Evolutionary conservation across 1,139 yeast genomes (phyloP).

Genomic region (Casaregolazyma lundiana): DNA sequence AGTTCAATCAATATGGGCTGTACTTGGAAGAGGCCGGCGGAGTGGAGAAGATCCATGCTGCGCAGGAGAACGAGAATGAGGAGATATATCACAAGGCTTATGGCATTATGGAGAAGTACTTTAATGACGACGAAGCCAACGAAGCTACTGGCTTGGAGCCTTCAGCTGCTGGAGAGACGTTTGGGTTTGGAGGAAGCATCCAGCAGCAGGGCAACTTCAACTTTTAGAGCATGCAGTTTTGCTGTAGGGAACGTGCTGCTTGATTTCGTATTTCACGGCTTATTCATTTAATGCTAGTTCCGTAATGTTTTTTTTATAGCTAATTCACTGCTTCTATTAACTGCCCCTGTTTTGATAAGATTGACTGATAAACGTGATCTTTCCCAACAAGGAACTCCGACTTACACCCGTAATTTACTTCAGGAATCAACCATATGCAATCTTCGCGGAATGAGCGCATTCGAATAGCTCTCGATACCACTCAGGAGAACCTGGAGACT

Average conservation of each 20-base stretch:
- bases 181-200: conserved; percentile 67
- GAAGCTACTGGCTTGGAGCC: conserved; percentile 81
- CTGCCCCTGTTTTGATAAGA: too few relatives aligned
- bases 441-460: conserved; percentile 21
- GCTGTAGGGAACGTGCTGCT: too few relatives aligned
- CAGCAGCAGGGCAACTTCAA: conserved; percentile 22
- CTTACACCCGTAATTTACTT: too few relatives aligned
- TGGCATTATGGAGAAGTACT: conserved; percentile 83
- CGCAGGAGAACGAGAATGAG: conserved; percentile 89
- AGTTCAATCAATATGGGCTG: conserved; percentile 80
- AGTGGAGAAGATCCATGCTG: conserved; percentile 90
- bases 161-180: conserved; percentile 69
- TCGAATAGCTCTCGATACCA: conserved; percentile 27
- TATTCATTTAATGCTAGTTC: too few relatives aligned
- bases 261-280: too few relatives aligned
- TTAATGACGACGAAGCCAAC: conserved; percentile 73
- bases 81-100: conserved; percentile 90
- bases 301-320: too few relatives aligned
- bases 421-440: conserved; percentile 16
- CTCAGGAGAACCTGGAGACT: conserved; percentile 29
- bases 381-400: too few relatives aligned
- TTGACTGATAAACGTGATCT: too few relatives aligned
- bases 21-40: conserved; percentile 98
- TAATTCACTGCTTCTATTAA: too few relatives aligned
- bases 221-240: conserved; percentile 13